Evolutionary conservation across 306 rosid genomes (phyloP).

Genomic region (Glycine soja): DNA sequence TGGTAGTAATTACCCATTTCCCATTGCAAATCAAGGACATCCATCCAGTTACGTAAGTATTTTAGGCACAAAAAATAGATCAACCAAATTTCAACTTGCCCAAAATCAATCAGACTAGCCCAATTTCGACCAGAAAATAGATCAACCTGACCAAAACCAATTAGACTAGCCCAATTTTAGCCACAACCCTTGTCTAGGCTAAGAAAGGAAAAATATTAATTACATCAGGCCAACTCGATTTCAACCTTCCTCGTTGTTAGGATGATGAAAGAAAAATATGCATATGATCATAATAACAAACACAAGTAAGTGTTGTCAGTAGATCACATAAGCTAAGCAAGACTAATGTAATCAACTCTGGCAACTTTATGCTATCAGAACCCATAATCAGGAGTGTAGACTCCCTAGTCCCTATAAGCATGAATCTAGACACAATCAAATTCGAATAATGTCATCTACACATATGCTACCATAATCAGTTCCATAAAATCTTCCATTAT

Average conservation of each 20-base stretch:
- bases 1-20: constrained; percentile 83
- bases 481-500: constrained; percentile 71
- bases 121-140: background rate
- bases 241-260: background rate
- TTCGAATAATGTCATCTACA: constrained; percentile 64
- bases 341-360: constrained; percentile 58
- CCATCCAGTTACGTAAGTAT: constrained; percentile 11
- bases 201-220: background rate
- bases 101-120: too few relatives aligned
- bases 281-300: constrained; percentile 66
- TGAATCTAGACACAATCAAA: constrained; percentile 43
- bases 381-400: constrained; percentile 40
- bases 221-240: background rate
- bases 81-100: too few relatives aligned
- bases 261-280: background rate
- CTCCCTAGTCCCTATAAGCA: constrained; percentile 36
- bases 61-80: too few relatives aligned
- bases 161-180: constrained; percentile 17
- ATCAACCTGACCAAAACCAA: constrained; percentile 23
- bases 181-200: background rate
- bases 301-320: constrained; percentile 63
- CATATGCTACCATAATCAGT: constrained; percentile 85
- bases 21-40: constrained; percentile 78
- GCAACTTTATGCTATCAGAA: constrained; percentile 55
- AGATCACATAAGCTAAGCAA: constrained; percentile 61